Evolutionary conservation across 768 basidiomycete genomes (phyloP), one percentile per base, ranked within the genome.

Genomic region (Cyathus striatus): DNA sequence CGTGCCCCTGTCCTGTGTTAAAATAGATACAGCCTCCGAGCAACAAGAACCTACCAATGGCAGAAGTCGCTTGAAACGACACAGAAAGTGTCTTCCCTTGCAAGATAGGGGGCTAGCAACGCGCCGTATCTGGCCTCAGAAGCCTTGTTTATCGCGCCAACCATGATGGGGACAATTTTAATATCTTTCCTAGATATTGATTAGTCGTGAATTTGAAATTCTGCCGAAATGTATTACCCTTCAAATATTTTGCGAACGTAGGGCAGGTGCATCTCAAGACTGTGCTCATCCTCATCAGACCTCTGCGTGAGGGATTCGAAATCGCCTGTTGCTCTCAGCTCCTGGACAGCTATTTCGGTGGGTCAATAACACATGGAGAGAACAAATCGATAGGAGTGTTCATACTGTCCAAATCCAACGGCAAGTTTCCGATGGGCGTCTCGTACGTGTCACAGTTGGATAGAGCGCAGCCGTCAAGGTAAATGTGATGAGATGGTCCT

Each of bases 51-150:
- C 78, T 42, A 93, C 94, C 96, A 99, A 61, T 99, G 96, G 57
- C 96, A 98, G 60, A 99, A 99, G 62, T 99, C 96, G 45, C 88
- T 90, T 4, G 94, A 97, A 40, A 96, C 76, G 34, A 98, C 83
- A 54, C 83, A 92, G 47, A 98, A 72, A 0, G 92, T 97, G 46
- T 86, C 81, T 2, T 83, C 78, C 47, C 81, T 68, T 3, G 76
- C 72, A 40, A 97, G 75, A 62, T 89, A 94, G 0, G 87, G 86
- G 0, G 88, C 90, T 2, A 99, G 69, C 7, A 93, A 62, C 2
- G 63, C 55, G 4, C 93, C 92, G 53, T 75, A 91, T 2, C 60
- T 49, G 21, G 64, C 66, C 55, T 97, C 90, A 23, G 69, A 66
- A 3, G 70, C 62, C 36, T 75, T 65, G 24, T 73, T 71, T 46